Percentiles rank a stretch among this genome's conserved stretches.
Conservation (phyloP, 441 rosid genomes). For the Metrosideros polymorpha region DNA sequence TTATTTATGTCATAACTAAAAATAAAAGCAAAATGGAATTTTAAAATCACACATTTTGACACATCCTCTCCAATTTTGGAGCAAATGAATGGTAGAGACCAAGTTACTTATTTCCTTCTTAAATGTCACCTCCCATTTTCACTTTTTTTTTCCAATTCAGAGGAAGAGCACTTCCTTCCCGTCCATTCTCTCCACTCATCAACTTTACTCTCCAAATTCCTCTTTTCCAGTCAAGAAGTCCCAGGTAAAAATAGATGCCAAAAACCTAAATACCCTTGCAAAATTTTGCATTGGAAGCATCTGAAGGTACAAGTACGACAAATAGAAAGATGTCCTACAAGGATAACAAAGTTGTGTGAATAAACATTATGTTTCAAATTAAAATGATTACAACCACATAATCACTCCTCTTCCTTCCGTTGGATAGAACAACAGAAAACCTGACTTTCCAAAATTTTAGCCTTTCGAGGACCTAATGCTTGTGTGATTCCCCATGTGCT, state of each 20-base stretch:
- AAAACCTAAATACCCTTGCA: background rate
- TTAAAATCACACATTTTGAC: background rate
- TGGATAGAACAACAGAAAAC: background rate
- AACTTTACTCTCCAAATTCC: background rate
- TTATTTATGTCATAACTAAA: background rate
- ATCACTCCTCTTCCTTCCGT: background rate
- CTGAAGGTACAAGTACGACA: background rate
- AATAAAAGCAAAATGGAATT: background rate
- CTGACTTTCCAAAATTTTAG: background rate
- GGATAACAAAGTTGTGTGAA: background rate
- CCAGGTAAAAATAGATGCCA: background rate
- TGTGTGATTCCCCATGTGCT: background rate
- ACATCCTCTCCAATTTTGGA: background rate
- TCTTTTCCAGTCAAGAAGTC: background rate
- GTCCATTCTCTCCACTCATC: background rate
- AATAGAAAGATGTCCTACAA: background rate
- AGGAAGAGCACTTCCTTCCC: background rate
- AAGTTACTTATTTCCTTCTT: background rate
- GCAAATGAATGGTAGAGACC: background rate
- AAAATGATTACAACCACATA: background rate
- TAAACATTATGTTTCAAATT: background rate
- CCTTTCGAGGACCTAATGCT: background rate
- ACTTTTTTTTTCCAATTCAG: background rate
- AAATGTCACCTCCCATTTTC: background rate
- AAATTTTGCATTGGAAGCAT: background rate